Evolutionary conservation across 176 grass and related monocot species (phyloP), one percentile per base, ranked within the genome.

Genomic region (Leersia perrieri): DNA sequence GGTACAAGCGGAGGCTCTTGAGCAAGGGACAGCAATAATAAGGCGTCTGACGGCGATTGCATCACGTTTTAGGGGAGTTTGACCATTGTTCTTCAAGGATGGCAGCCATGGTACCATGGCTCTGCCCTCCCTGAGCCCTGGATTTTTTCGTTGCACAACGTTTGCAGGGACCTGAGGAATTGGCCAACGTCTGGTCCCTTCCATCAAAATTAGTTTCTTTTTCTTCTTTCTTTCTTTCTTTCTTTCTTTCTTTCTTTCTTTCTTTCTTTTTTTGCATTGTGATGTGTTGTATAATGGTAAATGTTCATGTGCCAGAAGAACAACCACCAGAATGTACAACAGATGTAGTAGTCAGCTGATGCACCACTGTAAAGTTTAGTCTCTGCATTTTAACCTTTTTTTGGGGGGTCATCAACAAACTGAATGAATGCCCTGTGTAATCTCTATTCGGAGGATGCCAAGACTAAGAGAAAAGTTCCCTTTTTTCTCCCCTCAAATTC

Each of bases 1-100:
- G 97, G 13, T 99, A 99, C 76, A 96, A 96, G 80, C 82, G 97
- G 23, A 84, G 92, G 84, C 88, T 99, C 23, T 82, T 89, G 3
- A 91, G 82, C 88, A 98, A 88, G 84, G 80, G 87, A 29, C 86
- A 58, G 1, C 53, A 58, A n/a, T 22, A 70, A 22, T 85, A 85
- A 66, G 7, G 63, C 4, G n/a, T 36, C n/a, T 51, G 12, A 23
- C 47, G 44, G 55, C 1, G 2, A 30, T 9, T 28, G n/a, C 45
- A 14, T 7, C 39, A 28, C 60, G 13, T 47, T 88, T 62, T 91
- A 83, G 65, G 72, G 81, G 26, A 60, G 40, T 71, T 86, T 86
- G 68, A 79, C 75, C 62, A 74, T 80, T 89, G 63, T 73, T 83
- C 76, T 79, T 63, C 45, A 41, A 69, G 84, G 69, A 68, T 1